A percentile compares a stretch with the other conserved stretches of the same genome.
phyloP scores from a whole-genome alignment of 495 filamentous ascomycete genomes.

The Neurospora terricola region DNA sequence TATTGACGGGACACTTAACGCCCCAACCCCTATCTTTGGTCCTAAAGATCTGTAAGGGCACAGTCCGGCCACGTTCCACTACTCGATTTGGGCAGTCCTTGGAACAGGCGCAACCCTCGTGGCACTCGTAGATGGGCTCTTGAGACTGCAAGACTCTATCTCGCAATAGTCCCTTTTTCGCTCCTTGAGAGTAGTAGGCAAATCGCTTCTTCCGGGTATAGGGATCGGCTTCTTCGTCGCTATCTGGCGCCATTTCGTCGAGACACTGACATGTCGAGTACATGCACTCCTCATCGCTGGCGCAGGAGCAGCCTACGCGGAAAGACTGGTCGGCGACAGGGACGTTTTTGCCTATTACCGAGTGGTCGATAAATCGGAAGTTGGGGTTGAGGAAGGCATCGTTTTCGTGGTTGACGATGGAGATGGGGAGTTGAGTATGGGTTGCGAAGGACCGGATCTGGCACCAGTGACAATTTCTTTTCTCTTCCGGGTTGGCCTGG shows the following conservation, averaged over 20 bases:
- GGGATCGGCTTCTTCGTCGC: constrained; percentile 17
- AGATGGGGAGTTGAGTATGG: constrained; percentile 30
- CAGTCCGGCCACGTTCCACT: constrained; percentile 64
- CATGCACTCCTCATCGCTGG: constrained; percentile 36
- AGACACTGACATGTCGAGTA: constrained; percentile 41
- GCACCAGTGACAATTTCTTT: constrained; percentile 36
- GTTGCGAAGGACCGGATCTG: constrained; percentile 39
- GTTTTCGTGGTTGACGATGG: constrained; percentile 38
- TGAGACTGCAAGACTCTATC: constrained; percentile 38
- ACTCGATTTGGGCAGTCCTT: constrained; percentile 65
- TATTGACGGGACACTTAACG: constrained; percentile 55
- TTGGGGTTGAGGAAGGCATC: constrained; percentile 30
- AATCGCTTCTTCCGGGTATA: constrained; percentile 20
- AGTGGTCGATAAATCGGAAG: constrained; percentile 45
- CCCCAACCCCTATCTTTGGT: constrained; percentile 75
- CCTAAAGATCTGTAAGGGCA: constrained; percentile 74
- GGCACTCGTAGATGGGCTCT: constrained; percentile 78
- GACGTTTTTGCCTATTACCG: constrained; percentile 34
- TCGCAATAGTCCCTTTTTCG: constrained; percentile 32
- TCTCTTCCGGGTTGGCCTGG: constrained; percentile 21
- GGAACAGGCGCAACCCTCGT: constrained; percentile 57
- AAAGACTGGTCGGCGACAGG: constrained; percentile 37
- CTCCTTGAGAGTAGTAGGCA: constrained; percentile 35
- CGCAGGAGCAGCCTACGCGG: constrained; percentile 44
- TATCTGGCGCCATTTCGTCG: constrained; percentile 35